Evolutionary conservation across 2,329 filamentous ascomycete genomes (phyloP).

Genomic region (Fusarium sp.): DNA sequence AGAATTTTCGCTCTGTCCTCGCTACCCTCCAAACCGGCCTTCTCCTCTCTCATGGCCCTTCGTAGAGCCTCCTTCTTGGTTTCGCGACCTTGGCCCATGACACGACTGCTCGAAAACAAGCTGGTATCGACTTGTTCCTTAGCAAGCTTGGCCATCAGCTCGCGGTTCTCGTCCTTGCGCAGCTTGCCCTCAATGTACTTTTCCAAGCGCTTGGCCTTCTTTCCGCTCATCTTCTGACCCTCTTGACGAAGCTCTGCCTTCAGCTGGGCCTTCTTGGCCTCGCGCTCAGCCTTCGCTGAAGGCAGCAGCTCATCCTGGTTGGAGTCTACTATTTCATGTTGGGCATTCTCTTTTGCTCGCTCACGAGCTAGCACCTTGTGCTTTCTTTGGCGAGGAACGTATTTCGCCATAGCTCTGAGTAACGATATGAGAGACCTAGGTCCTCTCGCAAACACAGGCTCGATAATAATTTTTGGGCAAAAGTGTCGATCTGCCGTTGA

Average conservation of each 20-base stretch:
- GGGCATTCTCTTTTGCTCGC: slow-evolving; percentile 59
- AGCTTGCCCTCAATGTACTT: slow-evolving; percentile 89
- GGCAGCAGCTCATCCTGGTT: slow-evolving; percentile 52
- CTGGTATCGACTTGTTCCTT: slow-evolving; percentile 83
- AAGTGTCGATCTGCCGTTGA: slow-evolving; percentile 49
- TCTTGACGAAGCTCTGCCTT: slow-evolving; percentile 65
- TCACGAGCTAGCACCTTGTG: slow-evolving; percentile 75
- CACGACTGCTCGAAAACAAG: slow-evolving; percentile 80
- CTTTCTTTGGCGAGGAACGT: slow-evolving; percentile 73
- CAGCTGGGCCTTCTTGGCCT: slow-evolving; percentile 66
- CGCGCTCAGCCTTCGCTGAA: slow-evolving; percentile 60
- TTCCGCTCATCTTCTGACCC: slow-evolving; percentile 67
- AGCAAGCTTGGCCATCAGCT: slow-evolving; percentile 84
- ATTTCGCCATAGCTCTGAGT: slow-evolving; percentile 60
- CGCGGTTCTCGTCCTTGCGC: slow-evolving; percentile 90
- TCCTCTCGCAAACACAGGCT: not conserved
- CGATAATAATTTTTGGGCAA: slow-evolving; percentile 50
- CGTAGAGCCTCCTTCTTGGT: slow-evolving; percentile 76
- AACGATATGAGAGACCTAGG: not conserved
- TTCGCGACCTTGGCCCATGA: slow-evolving; percentile 77
- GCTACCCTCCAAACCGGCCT: slow-evolving; percentile 69
- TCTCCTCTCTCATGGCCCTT: slow-evolving; percentile 71
- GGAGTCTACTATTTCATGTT: slow-evolving; percentile 53
- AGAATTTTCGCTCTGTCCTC: slow-evolving; percentile 67
- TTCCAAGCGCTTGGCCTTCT: slow-evolving; percentile 74